Percentiles rank a stretch among this genome's conserved stretches.
Evolutionary conservation across 257 asterid genomes (phyloP).

Genomic region (Solanum microdontum): DNA sequence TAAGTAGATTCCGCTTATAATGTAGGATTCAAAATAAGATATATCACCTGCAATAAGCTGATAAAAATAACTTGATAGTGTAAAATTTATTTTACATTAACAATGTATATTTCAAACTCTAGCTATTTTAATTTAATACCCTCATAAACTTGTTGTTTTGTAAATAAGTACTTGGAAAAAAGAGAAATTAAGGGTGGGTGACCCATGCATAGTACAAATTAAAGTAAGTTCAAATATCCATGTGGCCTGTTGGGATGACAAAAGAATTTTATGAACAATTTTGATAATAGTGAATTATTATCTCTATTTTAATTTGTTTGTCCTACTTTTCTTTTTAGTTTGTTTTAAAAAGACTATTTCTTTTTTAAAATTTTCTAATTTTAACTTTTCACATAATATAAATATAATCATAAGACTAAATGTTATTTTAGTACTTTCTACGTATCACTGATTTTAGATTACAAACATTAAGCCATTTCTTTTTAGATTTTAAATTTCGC

Average conservation of each 20-base stretch:
- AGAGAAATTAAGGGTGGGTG: neutral
- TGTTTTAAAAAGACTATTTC: too few species aligned
- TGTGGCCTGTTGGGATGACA: slow-evolving; percentile 27
- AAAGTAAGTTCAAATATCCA: slow-evolving; percentile 9
- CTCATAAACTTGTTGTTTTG: neutral
- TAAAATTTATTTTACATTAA: too few species aligned
- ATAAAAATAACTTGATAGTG: too few species aligned
- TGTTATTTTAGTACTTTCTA: too few species aligned
- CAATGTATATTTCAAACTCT: neutral
- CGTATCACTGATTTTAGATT: too few species aligned
- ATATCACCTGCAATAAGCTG: too few species aligned
- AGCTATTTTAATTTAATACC: neutral
- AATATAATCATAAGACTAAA: neutral
- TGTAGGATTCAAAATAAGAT: neutral
- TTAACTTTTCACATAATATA: too few species aligned
- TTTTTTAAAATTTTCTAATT: too few species aligned
- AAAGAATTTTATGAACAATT: neutral
- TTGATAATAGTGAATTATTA: neutral
- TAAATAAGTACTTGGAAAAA: neutral
- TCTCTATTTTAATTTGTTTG: too few species aligned
- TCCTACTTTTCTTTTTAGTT: too few species aligned
- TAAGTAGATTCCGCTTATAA: neutral
- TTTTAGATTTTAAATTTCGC: too few species aligned
- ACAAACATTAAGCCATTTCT: too few species aligned
- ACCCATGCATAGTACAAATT: slow-evolving; percentile 1